Evolutionary conservation across 768 basidiomycete species (phyloP), one percentile per base, ranked within the genome.

Genomic region (Tulasnella sp.): DNA sequence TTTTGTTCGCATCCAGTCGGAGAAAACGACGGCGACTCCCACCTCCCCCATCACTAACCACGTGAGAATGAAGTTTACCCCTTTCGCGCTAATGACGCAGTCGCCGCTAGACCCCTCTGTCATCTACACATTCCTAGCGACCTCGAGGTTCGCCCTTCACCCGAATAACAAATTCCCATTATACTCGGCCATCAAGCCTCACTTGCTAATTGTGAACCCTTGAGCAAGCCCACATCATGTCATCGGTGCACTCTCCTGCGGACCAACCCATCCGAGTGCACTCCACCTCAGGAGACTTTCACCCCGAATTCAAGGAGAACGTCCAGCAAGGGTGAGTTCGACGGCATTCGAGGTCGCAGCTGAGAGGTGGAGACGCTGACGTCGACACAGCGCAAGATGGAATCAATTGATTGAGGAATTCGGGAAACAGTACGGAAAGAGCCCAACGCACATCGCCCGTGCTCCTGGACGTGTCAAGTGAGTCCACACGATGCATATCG

Each of bases 401-500:
- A 60, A 60, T 50, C 31, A 64, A 34, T 40, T 64, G 46, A 37
- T 74, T 31, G 42, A 74, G 31, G 89, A 93, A 83, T 95, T 93
- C 84, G 87, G 89, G 83, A 86, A 84, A 77, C 88, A 90, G 80
- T 95, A 93, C 82, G 92, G 92, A 7, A 88, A 88, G 81, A 90
- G 89, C 77, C 93, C 94, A 18, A 87, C 89, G 6, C 92, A 92
- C 82, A 93, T 95, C 83, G 90, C 90, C 9, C 87, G 94, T 83
- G 94, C 94, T 7, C 94, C 94, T 1, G 94, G 94, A 9, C 89
- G 94, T 81, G 91, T 96, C 74, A 95, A 96, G 93, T 94, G 83
- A 81, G 87, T 83, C 40, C 34, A 76, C 58, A 1, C 31, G 24
- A n/a, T 20, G 40, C 31, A 54, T 34, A 22, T 54, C 46, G 46